Evolutionary conservation across 331 rosid species (phyloP).

Genomic region (Malus hybrid): DNA sequence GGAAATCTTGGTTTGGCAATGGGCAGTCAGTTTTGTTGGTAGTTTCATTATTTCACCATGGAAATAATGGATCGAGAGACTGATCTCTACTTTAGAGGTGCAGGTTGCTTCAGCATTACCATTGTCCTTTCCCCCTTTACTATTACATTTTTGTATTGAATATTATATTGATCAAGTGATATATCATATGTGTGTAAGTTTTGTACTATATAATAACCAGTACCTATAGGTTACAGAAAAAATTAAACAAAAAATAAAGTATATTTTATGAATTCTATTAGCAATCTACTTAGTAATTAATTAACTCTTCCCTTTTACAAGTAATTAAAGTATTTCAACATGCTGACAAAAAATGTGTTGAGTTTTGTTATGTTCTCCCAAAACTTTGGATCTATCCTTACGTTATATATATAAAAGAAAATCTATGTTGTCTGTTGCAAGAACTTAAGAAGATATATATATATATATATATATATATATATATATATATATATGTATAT

Average conservation of each 20-base stretch:
- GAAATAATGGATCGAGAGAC: not conserved
- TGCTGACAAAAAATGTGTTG: not conserved
- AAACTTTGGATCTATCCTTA: not conserved
- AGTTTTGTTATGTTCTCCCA: not conserved
- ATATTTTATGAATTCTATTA: not conserved
- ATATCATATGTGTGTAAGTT: not conserved
- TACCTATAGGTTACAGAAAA: not conserved
- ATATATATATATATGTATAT: too few species aligned
- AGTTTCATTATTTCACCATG: not conserved
- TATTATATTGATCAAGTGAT: too few species aligned
- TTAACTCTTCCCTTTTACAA: not conserved
- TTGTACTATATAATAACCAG: not conserved
- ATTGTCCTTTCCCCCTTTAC: not conserved
- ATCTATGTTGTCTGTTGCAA: too few species aligned
- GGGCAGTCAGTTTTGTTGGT: not conserved
- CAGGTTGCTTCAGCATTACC: not conserved
- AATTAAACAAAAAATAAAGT: not conserved
- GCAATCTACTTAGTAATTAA: not conserved
- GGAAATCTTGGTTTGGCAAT: not conserved
- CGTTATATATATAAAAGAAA: too few species aligned
- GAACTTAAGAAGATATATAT: too few species aligned
- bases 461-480: too few species aligned
- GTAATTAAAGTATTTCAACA: not conserved
- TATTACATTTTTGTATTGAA: not conserved
- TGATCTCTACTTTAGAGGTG: not conserved